These are phyloP conservation scores for Eucalyptus polyanthemos DNA, from an alignment of 345 rosid genomes.

Conservation along the genomic window DNA sequence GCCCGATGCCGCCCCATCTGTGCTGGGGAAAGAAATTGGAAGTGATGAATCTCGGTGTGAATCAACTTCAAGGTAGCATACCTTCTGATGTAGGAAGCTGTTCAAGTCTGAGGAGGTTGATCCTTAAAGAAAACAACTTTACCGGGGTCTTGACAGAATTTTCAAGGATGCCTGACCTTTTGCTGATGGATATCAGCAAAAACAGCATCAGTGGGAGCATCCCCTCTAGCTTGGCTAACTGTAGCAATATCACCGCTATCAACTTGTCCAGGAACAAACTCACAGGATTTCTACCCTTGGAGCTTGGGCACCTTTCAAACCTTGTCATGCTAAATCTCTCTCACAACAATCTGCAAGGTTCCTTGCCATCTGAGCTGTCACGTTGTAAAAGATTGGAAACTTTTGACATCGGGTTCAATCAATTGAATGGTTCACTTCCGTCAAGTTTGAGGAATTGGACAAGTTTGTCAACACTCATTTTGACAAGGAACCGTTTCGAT, in stretches of 20 bases:
- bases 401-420: constrained; percentile 60
- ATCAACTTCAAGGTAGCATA: constrained; percentile 47
- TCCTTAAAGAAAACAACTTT: constrained; percentile 36
- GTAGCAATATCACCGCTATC: constrained; percentile 28
- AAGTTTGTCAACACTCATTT: constrained; percentile 31
- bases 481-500: constrained; percentile 42
- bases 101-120: constrained; percentile 45
- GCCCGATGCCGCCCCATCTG: constrained; percentile 59
- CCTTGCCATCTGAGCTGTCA: constrained; percentile 54
- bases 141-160: constrained; percentile 55
- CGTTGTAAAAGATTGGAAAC: constrained; percentile 16
- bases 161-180: constrained; percentile 26
- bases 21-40: constrained; percentile 42
- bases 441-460: constrained; percentile 33
- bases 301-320: constrained; percentile 37
- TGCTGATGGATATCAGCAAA: constrained; percentile 33
- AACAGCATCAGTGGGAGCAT: constrained; percentile 52
- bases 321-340: constrained; percentile 45
- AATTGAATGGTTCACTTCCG: constrained; percentile 47
- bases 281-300: constrained; percentile 37
- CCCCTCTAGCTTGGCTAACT: constrained; percentile 42
- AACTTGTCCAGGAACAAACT: constrained; percentile 53
- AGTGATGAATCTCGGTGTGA: constrained; percentile 40
- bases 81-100: constrained; percentile 49
- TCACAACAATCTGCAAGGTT: constrained; percentile 39